Percentiles rank a stretch among this genome's conserved stretches.
These are phyloP conservation scores for Neurospora pannonica DNA, from an alignment of 495 filamentous ascomycete genomes.

Conservation along the genomic window DNA sequence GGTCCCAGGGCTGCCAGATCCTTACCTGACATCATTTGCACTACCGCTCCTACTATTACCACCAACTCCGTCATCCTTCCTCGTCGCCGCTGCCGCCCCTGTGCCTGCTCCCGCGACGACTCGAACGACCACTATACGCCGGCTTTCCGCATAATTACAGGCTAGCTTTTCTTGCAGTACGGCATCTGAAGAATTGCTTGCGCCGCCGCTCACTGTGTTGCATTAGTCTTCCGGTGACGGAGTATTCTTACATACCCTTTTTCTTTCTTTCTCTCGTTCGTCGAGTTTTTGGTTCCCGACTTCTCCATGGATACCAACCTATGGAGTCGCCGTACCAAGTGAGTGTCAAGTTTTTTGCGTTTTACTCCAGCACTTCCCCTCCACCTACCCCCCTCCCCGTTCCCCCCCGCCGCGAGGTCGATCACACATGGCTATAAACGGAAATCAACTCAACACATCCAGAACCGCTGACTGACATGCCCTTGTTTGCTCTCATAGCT, in stretches of 20 bases:
- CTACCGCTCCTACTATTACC: background rate
- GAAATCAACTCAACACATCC: background rate
- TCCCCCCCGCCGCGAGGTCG: background rate
- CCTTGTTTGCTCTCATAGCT: slow-evolving; percentile 36
- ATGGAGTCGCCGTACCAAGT: slow-evolving; percentile 93
- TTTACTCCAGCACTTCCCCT: background rate
- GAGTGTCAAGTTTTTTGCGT: slow-evolving; percentile 27
- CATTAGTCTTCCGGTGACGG: background rate
- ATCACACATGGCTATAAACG: background rate
- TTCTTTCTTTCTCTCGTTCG: slow-evolving; percentile 5
- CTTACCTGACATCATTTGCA: background rate
- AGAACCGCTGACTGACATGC: slow-evolving; percentile 3
- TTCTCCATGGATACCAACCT: slow-evolving; percentile 39
- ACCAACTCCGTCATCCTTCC: background rate
- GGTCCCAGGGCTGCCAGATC: background rate
- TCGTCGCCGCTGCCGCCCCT: background rate
- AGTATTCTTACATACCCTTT: slow-evolving; percentile 1
- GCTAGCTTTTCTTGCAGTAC: background rate
- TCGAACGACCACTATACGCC: background rate
- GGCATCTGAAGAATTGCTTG: background rate
- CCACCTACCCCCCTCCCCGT: background rate
- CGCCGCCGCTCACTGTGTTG: background rate
- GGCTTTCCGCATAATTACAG: background rate
- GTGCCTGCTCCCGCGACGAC: background rate
- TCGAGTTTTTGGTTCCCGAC: slow-evolving; percentile 21